These are phyloP conservation scores for Zygoascus biomembranicola DNA, from an alignment of 805 yeast genomes.

Conservation along the genomic window DNA sequence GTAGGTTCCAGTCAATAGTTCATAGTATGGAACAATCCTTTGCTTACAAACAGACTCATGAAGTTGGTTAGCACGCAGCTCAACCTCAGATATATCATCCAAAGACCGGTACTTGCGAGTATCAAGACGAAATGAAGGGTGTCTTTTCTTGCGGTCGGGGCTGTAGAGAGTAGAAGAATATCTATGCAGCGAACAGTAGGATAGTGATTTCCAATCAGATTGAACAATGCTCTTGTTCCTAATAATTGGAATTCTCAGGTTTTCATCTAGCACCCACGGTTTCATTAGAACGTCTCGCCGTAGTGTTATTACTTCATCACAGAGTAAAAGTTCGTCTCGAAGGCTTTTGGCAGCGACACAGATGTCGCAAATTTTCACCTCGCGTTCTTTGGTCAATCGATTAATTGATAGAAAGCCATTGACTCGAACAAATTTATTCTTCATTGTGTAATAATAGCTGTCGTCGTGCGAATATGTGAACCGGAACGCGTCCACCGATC, in stretches of 20 bases:
- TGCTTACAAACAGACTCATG: background rate
- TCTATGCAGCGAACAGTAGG: background rate
- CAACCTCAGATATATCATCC: background rate
- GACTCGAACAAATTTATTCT: background rate
- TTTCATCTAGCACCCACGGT: slow-evolving; percentile 5
- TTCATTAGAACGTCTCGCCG: slow-evolving; percentile 1
- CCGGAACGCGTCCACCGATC: background rate
- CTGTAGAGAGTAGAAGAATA: background rate
- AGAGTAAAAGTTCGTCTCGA: slow-evolving; percentile 1
- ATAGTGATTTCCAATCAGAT: background rate
- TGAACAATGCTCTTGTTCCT: background rate
- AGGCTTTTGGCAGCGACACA: background rate
- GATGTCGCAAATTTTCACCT: slow-evolving; percentile 2
- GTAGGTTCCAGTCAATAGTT: background rate
- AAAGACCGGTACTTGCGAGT: background rate
- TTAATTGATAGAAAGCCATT: background rate
- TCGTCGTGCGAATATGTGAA: background rate
- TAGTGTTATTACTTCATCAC: slow-evolving; percentile 1
- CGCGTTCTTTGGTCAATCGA: background rate
- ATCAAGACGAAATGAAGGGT: background rate
- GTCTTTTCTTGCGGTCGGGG: background rate
- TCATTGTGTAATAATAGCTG: background rate
- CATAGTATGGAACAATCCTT: background rate
- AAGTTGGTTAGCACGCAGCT: background rate
- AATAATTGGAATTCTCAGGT: background rate